Evolutionary conservation across 495 filamentous ascomycete genomes (phyloP), one percentile per base, ranked within the genome.

Genomic region (Podospora sp.): DNA sequence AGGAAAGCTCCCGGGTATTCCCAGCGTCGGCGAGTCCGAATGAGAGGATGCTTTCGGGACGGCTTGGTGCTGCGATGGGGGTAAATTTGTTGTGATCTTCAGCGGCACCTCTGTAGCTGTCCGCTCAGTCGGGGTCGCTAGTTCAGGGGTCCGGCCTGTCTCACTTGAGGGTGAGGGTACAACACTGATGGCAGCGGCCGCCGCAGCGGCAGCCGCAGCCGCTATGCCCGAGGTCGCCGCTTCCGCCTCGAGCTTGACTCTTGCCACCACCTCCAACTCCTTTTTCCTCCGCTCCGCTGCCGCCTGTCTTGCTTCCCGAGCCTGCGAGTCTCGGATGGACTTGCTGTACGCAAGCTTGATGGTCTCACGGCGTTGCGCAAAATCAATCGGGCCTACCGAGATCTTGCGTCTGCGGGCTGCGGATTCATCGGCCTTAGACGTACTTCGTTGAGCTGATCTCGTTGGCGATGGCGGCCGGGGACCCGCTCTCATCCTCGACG

Each of bases 271-370:
- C 24, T 81, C 80, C 65, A 75, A 35, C 33, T 76, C 78, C 77
- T 75, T 81, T 65, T 70, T 76, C 63, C 72, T 82, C 67, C 70
- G 77, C 36, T 82, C 76, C 36, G 80, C 79, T n/a, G 76, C 78
- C 16, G 69, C 76, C 65, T 75, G 73, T 63, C 79, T 78, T 64
- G 79, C 83, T 76, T 88, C 84, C 65, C 82, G 85, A 65, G 84
- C 83, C 72, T 92, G 86, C 71, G 79, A 89, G 71, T 91, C 89
- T 68, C 88, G 85, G 52, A 93, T 87, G 22, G 89, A 90, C 63
- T 89, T 89, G 56, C 89, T 93, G 69, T 94, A 92, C 0, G 91
- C 91, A 56, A 91, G 86, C 70, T 92, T 89, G 65, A 94, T 94
- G 52, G 84, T 87, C 65, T 91, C 89, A 59, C 92, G 84, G 27